These are phyloP conservation scores for Elaeis oleifera DNA, from an alignment of 202 grass and related monocot species.

Conservation along the genomic window DNA sequence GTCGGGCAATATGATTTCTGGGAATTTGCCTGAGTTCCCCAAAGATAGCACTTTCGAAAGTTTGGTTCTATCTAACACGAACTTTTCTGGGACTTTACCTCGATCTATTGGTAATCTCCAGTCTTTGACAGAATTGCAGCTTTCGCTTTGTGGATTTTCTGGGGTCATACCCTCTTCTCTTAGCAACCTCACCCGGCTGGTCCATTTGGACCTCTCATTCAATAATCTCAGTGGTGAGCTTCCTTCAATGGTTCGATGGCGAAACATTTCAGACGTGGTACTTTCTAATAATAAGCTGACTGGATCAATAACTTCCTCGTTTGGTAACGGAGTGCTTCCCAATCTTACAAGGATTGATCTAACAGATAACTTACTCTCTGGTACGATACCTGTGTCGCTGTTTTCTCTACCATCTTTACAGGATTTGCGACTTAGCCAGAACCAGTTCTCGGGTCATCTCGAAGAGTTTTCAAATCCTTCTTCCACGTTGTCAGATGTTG, in stretches of 20 bases:
- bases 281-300: constrained; percentile 28
- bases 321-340: background rate
- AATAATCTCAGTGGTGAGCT: constrained; percentile 34
- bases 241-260: constrained; percentile 25
- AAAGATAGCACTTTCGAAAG: constrained; percentile 9
- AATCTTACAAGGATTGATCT: constrained; percentile 29
- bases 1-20: constrained; percentile 37
- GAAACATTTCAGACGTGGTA: constrained; percentile 18
- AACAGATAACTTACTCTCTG: constrained; percentile 15
- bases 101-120: constrained; percentile 31
- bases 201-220: constrained; percentile 16
- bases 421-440: constrained; percentile 4
- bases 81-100: constrained; percentile 56
- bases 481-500: constrained; percentile 11
- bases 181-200: constrained; percentile 31
- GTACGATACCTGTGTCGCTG: constrained; percentile 27
- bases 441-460: constrained; percentile 27
- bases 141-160: constrained; percentile 33
- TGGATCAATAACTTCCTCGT: constrained; percentile 15
- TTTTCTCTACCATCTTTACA: constrained; percentile 39
- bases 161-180: constrained; percentile 35
- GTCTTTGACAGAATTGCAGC: constrained; percentile 22
- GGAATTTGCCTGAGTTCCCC: constrained; percentile 33
- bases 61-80: constrained; percentile 32
- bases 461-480: constrained; percentile 25